Evolutionary conservation across 2,329 filamentous ascomycete species (phyloP).

Genomic region (Colletotrichum echinochloae): DNA sequence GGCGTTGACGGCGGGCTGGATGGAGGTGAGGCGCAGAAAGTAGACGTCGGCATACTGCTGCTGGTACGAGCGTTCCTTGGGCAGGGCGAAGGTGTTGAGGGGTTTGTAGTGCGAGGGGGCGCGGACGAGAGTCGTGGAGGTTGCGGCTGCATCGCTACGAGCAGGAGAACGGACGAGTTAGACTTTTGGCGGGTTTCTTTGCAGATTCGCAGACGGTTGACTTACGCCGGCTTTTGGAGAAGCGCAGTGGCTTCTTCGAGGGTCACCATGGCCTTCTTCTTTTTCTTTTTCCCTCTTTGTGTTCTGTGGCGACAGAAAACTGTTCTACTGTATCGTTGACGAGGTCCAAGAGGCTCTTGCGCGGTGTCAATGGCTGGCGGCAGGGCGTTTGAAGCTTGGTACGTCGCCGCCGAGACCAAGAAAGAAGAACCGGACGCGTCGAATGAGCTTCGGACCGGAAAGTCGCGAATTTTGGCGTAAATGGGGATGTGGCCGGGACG

Average conservation of each 20-base stretch:
- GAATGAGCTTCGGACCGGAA: conserved; percentile 3
- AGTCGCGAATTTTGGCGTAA: conserved; percentile 53
- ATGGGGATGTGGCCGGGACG: conserved; percentile 33
- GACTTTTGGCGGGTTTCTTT: not conserved
- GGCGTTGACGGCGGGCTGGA: conserved; percentile 85
- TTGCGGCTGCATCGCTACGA: conserved; percentile 22
- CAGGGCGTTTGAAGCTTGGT: conserved; percentile 6
- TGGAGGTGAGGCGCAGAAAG: conserved; percentile 87
- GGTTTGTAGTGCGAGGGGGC: conserved; percentile 75
- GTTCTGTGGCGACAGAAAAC: not conserved
- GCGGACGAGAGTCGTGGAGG: conserved; percentile 58
- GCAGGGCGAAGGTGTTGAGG: conserved; percentile 78
- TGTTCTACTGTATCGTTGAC: not conserved
- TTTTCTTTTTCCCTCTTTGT: not conserved
- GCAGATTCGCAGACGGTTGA: conserved; percentile 5
- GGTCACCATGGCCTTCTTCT: conserved; percentile 56
- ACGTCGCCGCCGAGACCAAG: no score
- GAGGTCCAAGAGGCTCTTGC: conserved; percentile 1
- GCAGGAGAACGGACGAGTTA: not conserved
- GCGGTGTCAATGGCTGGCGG: conserved; percentile 20
- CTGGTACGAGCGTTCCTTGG: conserved; percentile 80
- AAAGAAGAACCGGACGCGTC: no score
- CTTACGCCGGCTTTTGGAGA: conserved; percentile 64
- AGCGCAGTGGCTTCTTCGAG: conserved; percentile 59
- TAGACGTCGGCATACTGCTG: conserved; percentile 99